phyloP scores from a whole-genome alignment of 257 asterid species.

The Gynochthodes officinalis region DNA sequence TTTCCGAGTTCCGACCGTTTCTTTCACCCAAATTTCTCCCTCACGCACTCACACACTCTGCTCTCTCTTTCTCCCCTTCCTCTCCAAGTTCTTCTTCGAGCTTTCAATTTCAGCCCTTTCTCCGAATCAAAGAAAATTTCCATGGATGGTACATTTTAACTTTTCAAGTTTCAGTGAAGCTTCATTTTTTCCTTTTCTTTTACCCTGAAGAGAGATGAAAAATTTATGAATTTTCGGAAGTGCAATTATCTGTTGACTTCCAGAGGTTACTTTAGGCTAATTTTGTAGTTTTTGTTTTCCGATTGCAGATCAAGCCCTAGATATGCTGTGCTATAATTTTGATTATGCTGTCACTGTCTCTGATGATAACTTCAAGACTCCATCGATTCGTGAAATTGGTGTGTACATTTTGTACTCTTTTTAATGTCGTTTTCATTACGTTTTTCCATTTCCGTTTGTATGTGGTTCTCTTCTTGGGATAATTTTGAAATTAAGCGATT shows the following conservation, averaged over 20 bases:
- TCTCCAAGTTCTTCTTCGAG: constrained; percentile 12
- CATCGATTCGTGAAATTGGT: constrained; percentile 16
- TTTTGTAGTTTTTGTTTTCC: not conserved
- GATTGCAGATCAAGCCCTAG: constrained; percentile 50
- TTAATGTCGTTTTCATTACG: constrained; percentile 5
- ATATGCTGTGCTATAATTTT: constrained; percentile 43
- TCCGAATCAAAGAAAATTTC: not conserved
- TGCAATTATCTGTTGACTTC: not conserved
- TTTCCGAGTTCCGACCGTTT: constrained; percentile 36
- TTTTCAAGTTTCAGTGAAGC: not conserved
- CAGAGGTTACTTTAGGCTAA: not conserved
- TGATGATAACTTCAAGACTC: constrained; percentile 12
- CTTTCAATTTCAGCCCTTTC: constrained; percentile 15
- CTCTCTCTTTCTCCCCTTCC: constrained; percentile 16
- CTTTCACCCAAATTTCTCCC: constrained; percentile 1
- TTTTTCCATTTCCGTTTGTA: not conserved
- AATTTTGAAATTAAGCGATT: not conserved
- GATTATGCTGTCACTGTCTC: constrained; percentile 42
- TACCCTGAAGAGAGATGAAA: not conserved
- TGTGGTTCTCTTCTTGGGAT: not conserved
- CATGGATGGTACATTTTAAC: constrained; percentile 67
- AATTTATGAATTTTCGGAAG: not conserved
- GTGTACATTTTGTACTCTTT: not conserved
- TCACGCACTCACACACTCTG: constrained; percentile 10
- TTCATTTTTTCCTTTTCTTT: not conserved